Evolutionary conservation across 148 eudicot species (phyloP).

Genomic region (Beta vulgaris): DNA sequence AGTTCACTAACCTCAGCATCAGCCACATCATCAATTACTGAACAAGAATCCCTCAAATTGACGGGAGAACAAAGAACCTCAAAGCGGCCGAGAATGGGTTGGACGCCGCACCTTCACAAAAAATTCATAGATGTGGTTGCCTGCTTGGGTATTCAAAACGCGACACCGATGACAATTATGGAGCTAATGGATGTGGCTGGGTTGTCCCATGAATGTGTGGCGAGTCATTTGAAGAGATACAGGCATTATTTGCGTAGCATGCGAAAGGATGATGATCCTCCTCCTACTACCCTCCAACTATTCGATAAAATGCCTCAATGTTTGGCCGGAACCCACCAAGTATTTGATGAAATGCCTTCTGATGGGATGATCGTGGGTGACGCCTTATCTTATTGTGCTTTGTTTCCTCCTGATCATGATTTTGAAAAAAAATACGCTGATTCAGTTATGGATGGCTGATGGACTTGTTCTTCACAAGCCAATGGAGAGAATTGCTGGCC

Average conservation of each 20-base stretch:
- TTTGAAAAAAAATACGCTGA: conserved; percentile 10
- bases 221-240: too few relatives aligned
- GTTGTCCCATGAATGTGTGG: too few relatives aligned
- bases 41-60: not conserved
- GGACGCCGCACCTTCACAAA: not conserved
- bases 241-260: too few relatives aligned
- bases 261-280: not conserved
- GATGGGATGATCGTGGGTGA: not conserved
- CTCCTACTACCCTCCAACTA: too few relatives aligned
- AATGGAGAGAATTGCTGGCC: not conserved
- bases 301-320: too few relatives aligned
- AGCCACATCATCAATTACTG: too few relatives aligned
- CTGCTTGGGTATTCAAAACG: not conserved
- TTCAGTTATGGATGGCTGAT: conserved; percentile 16
- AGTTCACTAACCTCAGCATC: too few relatives aligned
- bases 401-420: conserved; percentile 14
- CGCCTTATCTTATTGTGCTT: conserved; percentile 7
- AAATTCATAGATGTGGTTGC: not conserved
- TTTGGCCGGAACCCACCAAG: too few relatives aligned
- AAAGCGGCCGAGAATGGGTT: not conserved
- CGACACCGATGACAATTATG: too few relatives aligned
- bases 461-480: not conserved
- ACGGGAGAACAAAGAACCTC: not conserved
- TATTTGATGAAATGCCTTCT: too few relatives aligned
- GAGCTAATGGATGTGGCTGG: too few relatives aligned